A percentile compares a stretch with the other conserved stretches of the same genome.
Conservation (phyloP, 1,284 basidiomycete species). For the Cutaneotrichosporon sp. region DNA sequence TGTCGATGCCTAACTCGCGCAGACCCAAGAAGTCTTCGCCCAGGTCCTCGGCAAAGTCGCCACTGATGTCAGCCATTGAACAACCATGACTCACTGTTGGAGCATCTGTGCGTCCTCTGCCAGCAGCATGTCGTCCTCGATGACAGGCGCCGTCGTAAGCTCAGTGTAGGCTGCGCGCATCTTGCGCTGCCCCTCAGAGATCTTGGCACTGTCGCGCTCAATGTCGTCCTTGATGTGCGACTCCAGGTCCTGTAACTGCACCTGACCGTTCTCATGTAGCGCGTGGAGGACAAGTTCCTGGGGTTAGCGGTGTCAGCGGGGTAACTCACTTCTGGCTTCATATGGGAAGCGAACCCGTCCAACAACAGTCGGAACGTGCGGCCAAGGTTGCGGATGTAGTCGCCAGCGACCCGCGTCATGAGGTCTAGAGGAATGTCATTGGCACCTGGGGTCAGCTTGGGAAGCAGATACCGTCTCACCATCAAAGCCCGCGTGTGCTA, state of each 20-base stretch:
- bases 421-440: slow-evolving; percentile 71
- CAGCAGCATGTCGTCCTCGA: slow-evolving; percentile 72
- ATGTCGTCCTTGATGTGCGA: slow-evolving; percentile 88
- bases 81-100: slow-evolving; percentile 62
- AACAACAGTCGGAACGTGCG: slow-evolving; percentile 76
- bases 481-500: slow-evolving; percentile 88
- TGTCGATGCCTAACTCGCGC: slow-evolving; percentile 82
- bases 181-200: slow-evolving; percentile 82
- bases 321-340: slow-evolving; percentile 75
- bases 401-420: slow-evolving; percentile 73
- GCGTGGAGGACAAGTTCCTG: slow-evolving; percentile 91
- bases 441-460: slow-evolving; percentile 44
- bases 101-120: slow-evolving; percentile 72
- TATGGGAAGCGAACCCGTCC: slow-evolving; percentile 75
- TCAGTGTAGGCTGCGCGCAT: slow-evolving; percentile 79
- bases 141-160: slow-evolving; percentile 58
- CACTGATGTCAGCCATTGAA: slow-evolving; percentile 56
- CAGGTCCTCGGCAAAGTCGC: slow-evolving; percentile 81
- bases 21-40: slow-evolving; percentile 95
- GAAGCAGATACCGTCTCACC: slow-evolving; percentile 65
- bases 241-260: slow-evolving; percentile 74
- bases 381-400: slow-evolving; percentile 84
- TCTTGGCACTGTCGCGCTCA: slow-evolving; percentile 72
- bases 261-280: slow-evolving; percentile 80
- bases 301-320: background rate